Percentiles rank a stretch among this genome's conserved stretches.
Conservation (phyloP, 805 yeast species). For the Starmerella potacharoeniae region DNA sequence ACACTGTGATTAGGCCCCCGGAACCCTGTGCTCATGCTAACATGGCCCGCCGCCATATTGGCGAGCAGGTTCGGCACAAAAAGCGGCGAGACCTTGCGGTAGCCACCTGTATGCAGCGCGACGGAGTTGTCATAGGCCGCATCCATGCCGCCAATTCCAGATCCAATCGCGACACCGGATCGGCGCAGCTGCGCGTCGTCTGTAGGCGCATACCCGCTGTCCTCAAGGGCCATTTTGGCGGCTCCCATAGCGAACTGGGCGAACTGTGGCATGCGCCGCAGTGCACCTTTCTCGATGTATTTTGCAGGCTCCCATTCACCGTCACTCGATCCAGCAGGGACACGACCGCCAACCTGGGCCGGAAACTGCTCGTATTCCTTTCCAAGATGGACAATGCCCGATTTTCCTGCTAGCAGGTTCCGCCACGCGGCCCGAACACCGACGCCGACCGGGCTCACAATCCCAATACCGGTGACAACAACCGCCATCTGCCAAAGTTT, state of each 20-base stretch:
- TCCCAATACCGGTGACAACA: constrained; percentile 85
- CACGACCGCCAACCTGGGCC: constrained; percentile 60
- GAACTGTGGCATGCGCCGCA: constrained; percentile 55
- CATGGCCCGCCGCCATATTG: constrained; percentile 91
- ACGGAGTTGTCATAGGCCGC: constrained; percentile 57
- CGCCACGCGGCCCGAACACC: constrained; percentile 35
- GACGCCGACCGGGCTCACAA: constrained; percentile 76
- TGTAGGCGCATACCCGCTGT: constrained; percentile 45
- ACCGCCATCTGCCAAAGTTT: constrained; percentile 33
- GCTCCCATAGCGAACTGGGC: constrained; percentile 73
- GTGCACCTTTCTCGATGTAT: constrained; percentile 38
- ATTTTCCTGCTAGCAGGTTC: constrained; percentile 26
- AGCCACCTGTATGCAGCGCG: constrained; percentile 40
- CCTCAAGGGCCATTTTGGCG: constrained; percentile 61
- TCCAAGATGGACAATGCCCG: constrained; percentile 34
- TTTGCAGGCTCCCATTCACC: constrained; percentile 44
- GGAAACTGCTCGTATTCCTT: constrained; percentile 48
- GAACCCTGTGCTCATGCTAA: constrained; percentile 65
- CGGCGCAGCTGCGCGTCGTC: constrained; percentile 23
- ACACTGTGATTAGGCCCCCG: constrained; percentile 82
- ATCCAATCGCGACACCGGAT: constrained; percentile 70
- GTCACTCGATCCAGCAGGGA: constrained; percentile 43
- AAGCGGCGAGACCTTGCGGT: constrained; percentile 67
- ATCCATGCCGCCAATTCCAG: constrained; percentile 82
- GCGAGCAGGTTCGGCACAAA: constrained; percentile 73